Evolutionary conservation across 2,329 filamentous ascomycete species (phyloP).

Genomic region (Trichoderma pleuroti): DNA sequence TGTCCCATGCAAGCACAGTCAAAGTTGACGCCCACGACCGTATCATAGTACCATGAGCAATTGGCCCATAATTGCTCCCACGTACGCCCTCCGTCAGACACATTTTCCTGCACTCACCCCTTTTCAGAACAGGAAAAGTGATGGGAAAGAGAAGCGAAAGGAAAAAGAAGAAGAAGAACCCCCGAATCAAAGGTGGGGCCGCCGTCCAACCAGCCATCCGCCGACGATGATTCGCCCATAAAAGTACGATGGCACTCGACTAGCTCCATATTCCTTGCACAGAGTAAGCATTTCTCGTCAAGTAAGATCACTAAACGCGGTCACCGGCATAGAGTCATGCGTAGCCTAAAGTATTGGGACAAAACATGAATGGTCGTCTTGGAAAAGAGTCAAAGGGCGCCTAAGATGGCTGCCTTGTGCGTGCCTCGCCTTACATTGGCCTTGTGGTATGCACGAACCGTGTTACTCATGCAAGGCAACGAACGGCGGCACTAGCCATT

Average conservation of each 20-base stretch:
- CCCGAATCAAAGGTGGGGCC: not conserved
- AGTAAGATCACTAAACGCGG: not conserved
- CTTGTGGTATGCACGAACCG: not conserved
- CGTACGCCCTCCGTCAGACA: not conserved
- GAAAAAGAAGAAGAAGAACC: not conserved
- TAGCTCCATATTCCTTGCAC: not conserved
- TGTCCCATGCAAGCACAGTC: not conserved
- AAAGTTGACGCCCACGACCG: not conserved
- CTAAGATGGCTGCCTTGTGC: slow-evolving; percentile 1
- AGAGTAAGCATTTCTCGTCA: not conserved
- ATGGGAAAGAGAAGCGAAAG: not conserved
- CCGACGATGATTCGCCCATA: not conserved
- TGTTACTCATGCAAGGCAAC: slow-evolving; percentile 15
- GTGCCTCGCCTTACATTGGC: not conserved
- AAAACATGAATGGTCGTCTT: not conserved
- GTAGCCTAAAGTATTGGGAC: not conserved
- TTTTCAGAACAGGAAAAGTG: not conserved
- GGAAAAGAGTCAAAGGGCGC: not conserved
- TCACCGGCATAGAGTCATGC: not conserved
- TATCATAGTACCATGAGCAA: not conserved
- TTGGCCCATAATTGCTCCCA: not conserved
- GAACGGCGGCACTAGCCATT: not conserved
- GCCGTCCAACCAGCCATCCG: not conserved
- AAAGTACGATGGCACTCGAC: not conserved
- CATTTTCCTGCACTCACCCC: not conserved